phyloP scores from a whole-genome alignment of 2,329 filamentous ascomycete genomes.

The Neopestalotiopsis rosae region DNA sequence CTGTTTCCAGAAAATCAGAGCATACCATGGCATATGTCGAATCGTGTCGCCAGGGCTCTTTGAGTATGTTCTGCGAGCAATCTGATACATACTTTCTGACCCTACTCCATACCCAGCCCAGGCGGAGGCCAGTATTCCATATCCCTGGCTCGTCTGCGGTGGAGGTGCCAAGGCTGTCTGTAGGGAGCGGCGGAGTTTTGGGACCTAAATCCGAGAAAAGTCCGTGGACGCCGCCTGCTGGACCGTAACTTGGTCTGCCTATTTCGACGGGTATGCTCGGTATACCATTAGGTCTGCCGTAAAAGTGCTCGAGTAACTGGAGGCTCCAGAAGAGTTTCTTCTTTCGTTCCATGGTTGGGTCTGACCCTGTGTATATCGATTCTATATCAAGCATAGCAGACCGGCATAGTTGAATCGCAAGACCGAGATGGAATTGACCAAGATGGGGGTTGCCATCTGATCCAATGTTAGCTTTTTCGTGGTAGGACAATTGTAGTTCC shows the following conservation, averaged over 20 bases:
- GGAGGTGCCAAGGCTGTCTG: slow-evolving; percentile 49
- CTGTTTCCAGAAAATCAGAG: slow-evolving; percentile 56
- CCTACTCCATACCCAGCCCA: slow-evolving; percentile 58
- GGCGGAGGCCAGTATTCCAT: slow-evolving; percentile 54
- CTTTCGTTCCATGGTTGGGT: slow-evolving; percentile 47
- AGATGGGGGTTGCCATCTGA: slow-evolving; percentile 54
- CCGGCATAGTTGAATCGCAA: slow-evolving; percentile 55
- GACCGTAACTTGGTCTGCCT: slow-evolving; percentile 42
- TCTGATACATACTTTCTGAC: slow-evolving; percentile 52
- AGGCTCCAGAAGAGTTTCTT: slow-evolving; percentile 58
- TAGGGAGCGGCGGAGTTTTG: slow-evolving; percentile 47
- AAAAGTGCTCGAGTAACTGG: slow-evolving; percentile 54
- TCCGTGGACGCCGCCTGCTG: slow-evolving; percentile 26
- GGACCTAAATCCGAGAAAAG: slow-evolving; percentile 32
- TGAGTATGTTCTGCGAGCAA: slow-evolving; percentile 51
- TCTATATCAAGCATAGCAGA: slow-evolving; percentile 54
- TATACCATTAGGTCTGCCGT: slow-evolving; percentile 51
- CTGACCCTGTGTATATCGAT: slow-evolving; percentile 41
- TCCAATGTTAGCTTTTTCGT: slow-evolving; percentile 17
- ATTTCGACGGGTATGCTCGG: slow-evolving; percentile 47
- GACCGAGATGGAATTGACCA: slow-evolving; percentile 55
- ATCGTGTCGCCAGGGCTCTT: slow-evolving; percentile 57
- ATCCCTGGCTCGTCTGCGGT: slow-evolving; percentile 48
- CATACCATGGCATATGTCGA: slow-evolving; percentile 56
- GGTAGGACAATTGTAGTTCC: background rate